Evolutionary conservation across 108 stramenopile genomes (phyloP), one percentile per base, ranked within the genome.

Genomic region (Bacterosira constricta): DNA sequence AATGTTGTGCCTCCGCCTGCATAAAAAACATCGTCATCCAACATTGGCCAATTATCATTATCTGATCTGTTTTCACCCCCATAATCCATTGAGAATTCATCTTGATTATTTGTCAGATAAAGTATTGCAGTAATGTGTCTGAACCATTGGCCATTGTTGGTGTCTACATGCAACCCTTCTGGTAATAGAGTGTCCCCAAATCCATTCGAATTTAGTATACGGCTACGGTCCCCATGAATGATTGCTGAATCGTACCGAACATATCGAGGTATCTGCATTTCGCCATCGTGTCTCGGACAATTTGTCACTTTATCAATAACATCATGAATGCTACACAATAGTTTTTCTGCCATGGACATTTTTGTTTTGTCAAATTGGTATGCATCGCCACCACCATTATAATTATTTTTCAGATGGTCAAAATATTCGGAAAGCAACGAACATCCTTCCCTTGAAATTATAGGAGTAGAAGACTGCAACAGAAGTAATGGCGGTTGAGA

Each of bases 111-210:
- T 13, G 67, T 81, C 26, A 81, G 69, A 63, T 81, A 81, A 23
- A 81, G 58, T 36, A 81, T 72, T 21, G 65, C 80, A 57, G 80
- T 81, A 11, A 81, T 47, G 36, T 81, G 71, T 1, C 80, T 60
- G 52, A 81, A 81, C 26, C 66, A 56, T 56, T 71, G 71, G 2
- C 80, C 74, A 57, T 81, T 81, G 44, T 81, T 81, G 12, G 71
- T 81, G 36, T 81, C 80, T 20, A 75, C 68, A 58, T 81, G 80
- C 15, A 69, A 52, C 3, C 80, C 80, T 47, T 81, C 80, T 18
- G 80, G 80, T 8, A 81, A 54, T 5, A 76, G 20, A 13, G 37
- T 44, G 15, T 68, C 44, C 13, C 35, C 42, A 53, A 76, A 60
- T 26, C 10, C 34, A 23, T 38, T 55, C 37, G 54, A 27, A 52